phyloP scores from a whole-genome alignment of 2,329 filamentous ascomycete genomes.

The Neospermospora avenae region DNA sequence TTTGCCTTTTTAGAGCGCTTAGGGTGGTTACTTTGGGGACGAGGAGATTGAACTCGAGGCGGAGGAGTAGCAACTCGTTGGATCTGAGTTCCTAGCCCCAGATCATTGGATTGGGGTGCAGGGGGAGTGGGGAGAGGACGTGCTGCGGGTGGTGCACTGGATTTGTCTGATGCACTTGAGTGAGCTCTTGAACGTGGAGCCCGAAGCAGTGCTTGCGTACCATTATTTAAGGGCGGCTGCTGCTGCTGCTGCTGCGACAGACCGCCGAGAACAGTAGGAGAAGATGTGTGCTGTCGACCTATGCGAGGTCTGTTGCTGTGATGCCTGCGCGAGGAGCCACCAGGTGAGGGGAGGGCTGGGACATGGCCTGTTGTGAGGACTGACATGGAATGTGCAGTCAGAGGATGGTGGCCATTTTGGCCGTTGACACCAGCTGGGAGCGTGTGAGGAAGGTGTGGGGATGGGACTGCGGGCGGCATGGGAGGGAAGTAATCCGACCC shows the following conservation, averaged over 20 bases:
- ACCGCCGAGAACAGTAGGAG: constrained; percentile 63
- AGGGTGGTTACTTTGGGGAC: constrained; percentile 35
- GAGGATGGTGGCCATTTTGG: constrained; percentile 22
- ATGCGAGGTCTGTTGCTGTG: constrained; percentile 59
- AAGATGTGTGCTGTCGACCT: constrained; percentile 72
- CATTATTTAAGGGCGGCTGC: constrained; percentile 24
- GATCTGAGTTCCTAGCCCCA: constrained; percentile 40
- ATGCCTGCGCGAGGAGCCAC: constrained; percentile 58
- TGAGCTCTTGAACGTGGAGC: constrained; percentile 54
- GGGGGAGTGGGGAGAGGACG: constrained; percentile 53
- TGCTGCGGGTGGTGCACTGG: constrained; percentile 41
- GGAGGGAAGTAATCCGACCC: constrained; percentile 83
- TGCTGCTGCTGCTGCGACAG: constrained; percentile 14
- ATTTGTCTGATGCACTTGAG: constrained; percentile 52
- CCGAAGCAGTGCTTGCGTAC: constrained; percentile 36
- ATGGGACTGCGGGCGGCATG: constrained; percentile 45
- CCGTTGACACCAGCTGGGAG: constrained; percentile 30
- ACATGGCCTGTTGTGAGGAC: constrained; percentile 78
- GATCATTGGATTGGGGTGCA: constrained; percentile 50
- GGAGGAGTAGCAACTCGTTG: constrained; percentile 41
- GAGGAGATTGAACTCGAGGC: constrained; percentile 47
- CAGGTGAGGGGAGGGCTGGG: constrained; percentile 78
- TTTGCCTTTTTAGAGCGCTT: constrained; percentile 54
- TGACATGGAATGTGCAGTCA: constrained; percentile 65
- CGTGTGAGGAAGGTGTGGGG: constrained; percentile 32